These are phyloP conservation scores for Botryotinia globosa DNA, from an alignment of 2,329 filamentous ascomycete genomes.

Conservation along the genomic window DNA sequence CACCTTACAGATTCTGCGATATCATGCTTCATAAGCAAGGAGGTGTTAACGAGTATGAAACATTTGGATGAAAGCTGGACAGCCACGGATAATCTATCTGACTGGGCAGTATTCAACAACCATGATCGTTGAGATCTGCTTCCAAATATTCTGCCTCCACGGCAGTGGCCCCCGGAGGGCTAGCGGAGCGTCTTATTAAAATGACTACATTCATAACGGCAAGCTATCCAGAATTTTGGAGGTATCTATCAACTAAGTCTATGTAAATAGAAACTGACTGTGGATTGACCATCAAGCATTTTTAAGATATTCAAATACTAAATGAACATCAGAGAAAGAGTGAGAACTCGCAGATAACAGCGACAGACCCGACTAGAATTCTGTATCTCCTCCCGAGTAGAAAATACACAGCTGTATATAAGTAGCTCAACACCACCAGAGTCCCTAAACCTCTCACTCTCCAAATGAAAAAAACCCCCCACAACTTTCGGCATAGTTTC, in stretches of 20 bases:
- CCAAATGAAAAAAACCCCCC: not conserved
- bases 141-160: not conserved
- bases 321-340: not conserved
- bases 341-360: not conserved
- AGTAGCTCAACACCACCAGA: not conserved
- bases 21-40: not conserved
- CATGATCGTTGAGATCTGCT: not conserved
- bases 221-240: not conserved
- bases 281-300: not conserved
- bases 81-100: not conserved
- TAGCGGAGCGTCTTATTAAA: not conserved
- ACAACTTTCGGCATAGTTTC: not conserved
- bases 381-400: not conserved
- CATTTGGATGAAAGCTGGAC: not conserved
- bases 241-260: not conserved
- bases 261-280: not conserved
- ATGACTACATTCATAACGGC: not conserved
- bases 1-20: not conserved
- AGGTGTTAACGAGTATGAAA: not conserved
- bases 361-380: not conserved
- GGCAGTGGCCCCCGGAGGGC: not conserved
- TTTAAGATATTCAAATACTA: not conserved
- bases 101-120: not conserved
- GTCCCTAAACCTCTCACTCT: not conserved
- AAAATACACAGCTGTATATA: not conserved